A percentile compares a stretch with the other conserved stretches of the same genome.
phyloP scores from a whole-genome alignment of 208 protist species.

The Crithidia brevicula region DNA sequence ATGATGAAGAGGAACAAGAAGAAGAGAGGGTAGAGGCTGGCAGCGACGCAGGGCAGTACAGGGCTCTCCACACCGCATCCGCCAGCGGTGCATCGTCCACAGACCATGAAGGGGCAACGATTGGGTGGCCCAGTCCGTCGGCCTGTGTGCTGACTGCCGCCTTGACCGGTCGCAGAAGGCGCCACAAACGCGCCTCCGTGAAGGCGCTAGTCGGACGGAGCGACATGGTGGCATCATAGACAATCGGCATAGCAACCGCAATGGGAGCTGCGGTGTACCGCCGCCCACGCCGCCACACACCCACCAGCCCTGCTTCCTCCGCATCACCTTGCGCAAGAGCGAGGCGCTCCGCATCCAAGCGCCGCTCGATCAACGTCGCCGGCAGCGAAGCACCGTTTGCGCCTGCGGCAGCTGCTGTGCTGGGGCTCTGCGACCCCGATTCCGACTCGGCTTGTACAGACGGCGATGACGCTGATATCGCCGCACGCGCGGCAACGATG shows the following conservation, averaged over 20 bases:
- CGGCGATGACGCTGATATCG: background rate
- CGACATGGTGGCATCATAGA: background rate
- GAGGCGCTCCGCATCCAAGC: background rate
- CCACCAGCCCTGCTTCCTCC: background rate
- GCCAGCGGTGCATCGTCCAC: conserved; percentile 22
- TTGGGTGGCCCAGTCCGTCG: too few relatives aligned
- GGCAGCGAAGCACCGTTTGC: background rate
- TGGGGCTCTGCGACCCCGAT: too few relatives aligned
- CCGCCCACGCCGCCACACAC: conserved; percentile 5
- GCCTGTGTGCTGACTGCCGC: too few relatives aligned
- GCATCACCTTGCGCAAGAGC: background rate
- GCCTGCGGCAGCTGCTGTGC: too few relatives aligned
- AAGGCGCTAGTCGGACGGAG: background rate
- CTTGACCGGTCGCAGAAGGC: too few relatives aligned
- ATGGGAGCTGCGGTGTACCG: background rate
- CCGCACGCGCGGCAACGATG: background rate
- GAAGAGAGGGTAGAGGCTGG: background rate
- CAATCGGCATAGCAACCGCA: conserved; percentile 9
- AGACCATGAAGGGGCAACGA: too few relatives aligned
- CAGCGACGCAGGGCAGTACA: conserved; percentile 6
- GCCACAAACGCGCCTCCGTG: background rate
- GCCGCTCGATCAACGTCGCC: background rate
- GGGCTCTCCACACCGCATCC: conserved; percentile 14
- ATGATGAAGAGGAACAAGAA: background rate
- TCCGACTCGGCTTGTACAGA: background rate